These are phyloP conservation scores for Suillus subalutaceus DNA, from an alignment of 768 basidiomycete species.

Conservation along the genomic window DNA sequence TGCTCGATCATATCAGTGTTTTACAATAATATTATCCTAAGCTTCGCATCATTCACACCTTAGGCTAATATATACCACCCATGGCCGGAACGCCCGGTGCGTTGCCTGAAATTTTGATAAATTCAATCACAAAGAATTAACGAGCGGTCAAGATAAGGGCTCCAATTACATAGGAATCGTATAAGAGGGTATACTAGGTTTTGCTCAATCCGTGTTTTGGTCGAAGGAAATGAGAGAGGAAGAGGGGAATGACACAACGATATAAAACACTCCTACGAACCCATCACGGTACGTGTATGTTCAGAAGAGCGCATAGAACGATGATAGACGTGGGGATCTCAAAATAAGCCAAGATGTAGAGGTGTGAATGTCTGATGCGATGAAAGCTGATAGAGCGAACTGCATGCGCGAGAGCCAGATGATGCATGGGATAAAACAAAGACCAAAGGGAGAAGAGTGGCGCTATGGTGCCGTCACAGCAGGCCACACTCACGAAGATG, in stretches of 20 bases:
- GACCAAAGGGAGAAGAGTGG: slow-evolving; percentile 5
- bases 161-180: slow-evolving; percentile 25
- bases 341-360: slow-evolving; percentile 25
- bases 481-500: slow-evolving; percentile 87
- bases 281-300: slow-evolving; percentile 10
- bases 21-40: not conserved
- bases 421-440: slow-evolving; percentile 27
- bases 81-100: not conserved
- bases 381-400: slow-evolving; percentile 22
- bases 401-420: slow-evolving; percentile 25
- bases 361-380: slow-evolving; percentile 28
- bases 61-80: not conserved
- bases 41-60: slow-evolving; percentile 3
- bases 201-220: slow-evolving; percentile 10
- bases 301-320: slow-evolving; percentile 10
- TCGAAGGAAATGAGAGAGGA: not conserved
- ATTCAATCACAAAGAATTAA: slow-evolving; percentile 10
- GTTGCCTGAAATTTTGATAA: not conserved
- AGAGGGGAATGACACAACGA: slow-evolving; percentile 7
- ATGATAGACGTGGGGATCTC: slow-evolving; percentile 8
- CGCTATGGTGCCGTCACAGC: slow-evolving; percentile 37
- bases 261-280: slow-evolving; percentile 12
- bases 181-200: slow-evolving; percentile 22
- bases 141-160: slow-evolving; percentile 17
- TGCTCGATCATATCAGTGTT: not conserved